Evolutionary conservation across 768 basidiomycete genomes (phyloP), one percentile per base, ranked within the genome.

Genomic region (Mycena epipterygia): DNA sequence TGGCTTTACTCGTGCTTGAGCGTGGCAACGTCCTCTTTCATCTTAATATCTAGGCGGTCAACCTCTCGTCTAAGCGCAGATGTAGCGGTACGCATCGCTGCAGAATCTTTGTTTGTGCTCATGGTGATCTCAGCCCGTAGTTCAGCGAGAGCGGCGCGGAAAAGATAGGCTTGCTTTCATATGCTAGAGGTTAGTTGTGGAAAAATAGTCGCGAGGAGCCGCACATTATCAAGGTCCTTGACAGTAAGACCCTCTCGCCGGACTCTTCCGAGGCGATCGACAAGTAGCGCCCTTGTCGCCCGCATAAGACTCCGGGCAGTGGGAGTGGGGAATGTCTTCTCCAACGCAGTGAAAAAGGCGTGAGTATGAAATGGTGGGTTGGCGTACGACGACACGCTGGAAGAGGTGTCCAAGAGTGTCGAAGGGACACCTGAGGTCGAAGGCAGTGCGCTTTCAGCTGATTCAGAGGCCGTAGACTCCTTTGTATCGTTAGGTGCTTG

Each of bases 111-210:
- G 68, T 93, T 89, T 5, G 93, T 91, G 58, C 88, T 89, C 75
- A 95, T 89, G 5, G 92, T 91, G 32, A 95, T 88, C 77, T 98
- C 97, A 5, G 94, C 93, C 23, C 95, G 88, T 53, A 97, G 84
- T 79, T 99, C 96, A 2, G 94, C 94, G 41, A 99, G 81, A 0
- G 97, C 98, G 23, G 98, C 98, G 52, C 92, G 91, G 81, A 98
- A 98, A 35, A 98, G 85, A 79, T 98, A 98, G 21, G 96, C 96
- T 91, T 97, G 95, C 95, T 98, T 76, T 72, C 42, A 60, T 27
- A 67, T 44, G 49, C 27, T n/a, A 42, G 51, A 42, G 48, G 39
- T 64, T 32, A 56, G 48, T 29, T 46, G 49, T 29, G 46, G 23
- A 48, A 37, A 57, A 29, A 61, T 33, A 69, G 30, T 35, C 27